Evolutionary conservation across 2,329 filamentous ascomycete genomes (phyloP).

Genomic region (Blastomyces emzantsi): DNA sequence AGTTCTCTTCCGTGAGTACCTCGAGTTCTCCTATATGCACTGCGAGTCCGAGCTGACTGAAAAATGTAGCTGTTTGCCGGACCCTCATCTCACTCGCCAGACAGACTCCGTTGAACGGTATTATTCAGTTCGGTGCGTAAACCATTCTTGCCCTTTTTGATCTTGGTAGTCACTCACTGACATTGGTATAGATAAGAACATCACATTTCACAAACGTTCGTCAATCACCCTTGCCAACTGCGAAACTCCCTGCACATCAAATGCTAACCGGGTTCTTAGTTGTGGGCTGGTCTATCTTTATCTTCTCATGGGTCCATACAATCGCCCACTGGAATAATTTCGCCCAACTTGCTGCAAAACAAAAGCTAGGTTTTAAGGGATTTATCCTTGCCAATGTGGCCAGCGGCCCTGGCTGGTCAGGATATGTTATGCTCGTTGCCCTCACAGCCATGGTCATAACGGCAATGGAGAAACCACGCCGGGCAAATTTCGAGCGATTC

Average conservation of each 20-base stretch:
- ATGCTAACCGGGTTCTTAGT: conserved; percentile 24
- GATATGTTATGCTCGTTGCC: conserved; percentile 72
- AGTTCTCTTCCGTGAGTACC: conserved; percentile 52
- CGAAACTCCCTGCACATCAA: too few relatives aligned
- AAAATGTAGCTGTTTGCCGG: conserved; percentile 55
- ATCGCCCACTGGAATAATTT: conserved; percentile 85
- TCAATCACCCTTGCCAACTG: neutral
- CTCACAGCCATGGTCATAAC: conserved; percentile 72
- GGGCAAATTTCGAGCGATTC: conserved; percentile 79
- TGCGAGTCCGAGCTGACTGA: conserved; percentile 10
- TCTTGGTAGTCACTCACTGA: neutral
- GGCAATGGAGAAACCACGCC: conserved; percentile 65
- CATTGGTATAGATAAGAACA: conserved; percentile 59
- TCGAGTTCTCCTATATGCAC: neutral
- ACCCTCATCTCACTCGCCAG: conserved; percentile 73
- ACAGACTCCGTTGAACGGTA: conserved; percentile 73
- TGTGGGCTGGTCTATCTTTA: conserved; percentile 78
- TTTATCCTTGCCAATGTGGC: conserved; percentile 69
- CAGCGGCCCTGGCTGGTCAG: conserved; percentile 75
- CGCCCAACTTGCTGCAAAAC: conserved; percentile 63
- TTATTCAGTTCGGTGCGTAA: conserved; percentile 58
- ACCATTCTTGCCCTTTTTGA: neutral
- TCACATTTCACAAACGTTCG: conserved; percentile 68
- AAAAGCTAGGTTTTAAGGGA: conserved; percentile 68
- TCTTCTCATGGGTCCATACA: conserved; percentile 80